These are phyloP conservation scores for Phytophthora cactorum DNA, from an alignment of 352 stramenopile genomes.

Conservation along the genomic window DNA sequence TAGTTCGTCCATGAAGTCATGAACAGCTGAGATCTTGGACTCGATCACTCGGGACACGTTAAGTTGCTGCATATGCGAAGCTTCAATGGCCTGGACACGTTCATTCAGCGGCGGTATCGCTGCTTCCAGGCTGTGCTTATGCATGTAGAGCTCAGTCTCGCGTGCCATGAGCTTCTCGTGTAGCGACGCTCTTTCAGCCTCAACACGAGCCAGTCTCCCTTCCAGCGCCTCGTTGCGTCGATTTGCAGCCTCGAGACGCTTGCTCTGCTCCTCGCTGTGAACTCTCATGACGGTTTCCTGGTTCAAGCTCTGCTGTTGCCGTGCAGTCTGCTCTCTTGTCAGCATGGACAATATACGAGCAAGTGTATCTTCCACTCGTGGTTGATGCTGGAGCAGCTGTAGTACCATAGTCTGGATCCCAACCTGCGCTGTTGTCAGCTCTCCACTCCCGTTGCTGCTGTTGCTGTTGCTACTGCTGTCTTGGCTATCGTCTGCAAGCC, in stretches of 20 bases:
- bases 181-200: slow-evolving; percentile 41
- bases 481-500: slow-evolving; percentile 37
- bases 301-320: slow-evolving; percentile 31
- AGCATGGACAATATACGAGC: slow-evolving; percentile 43
- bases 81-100: slow-evolving; percentile 47
- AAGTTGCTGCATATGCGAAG: slow-evolving; percentile 36
- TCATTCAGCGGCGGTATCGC: slow-evolving; percentile 31
- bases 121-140: slow-evolving; percentile 35
- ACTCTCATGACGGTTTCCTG: slow-evolving; percentile 31
- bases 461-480: slow-evolving; percentile 43
- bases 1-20: slow-evolving; percentile 71
- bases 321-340: slow-evolving; percentile 31
- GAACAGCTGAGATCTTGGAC: slow-evolving; percentile 58
- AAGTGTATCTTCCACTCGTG: slow-evolving; percentile 40
- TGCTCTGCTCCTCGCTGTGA: slow-evolving; percentile 39
- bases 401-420: slow-evolving; percentile 45
- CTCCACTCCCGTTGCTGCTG: slow-evolving; percentile 28
- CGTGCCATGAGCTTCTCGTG: slow-evolving; percentile 52
- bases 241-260: slow-evolving; percentile 36
- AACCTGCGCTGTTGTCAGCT: slow-evolving; percentile 31
- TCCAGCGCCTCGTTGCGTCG: slow-evolving; percentile 45
- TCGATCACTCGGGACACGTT: slow-evolving; percentile 51
- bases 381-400: slow-evolving; percentile 44
- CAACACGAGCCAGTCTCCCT: slow-evolving; percentile 29
- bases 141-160: slow-evolving; percentile 53